Evolutionary conservation across 2,329 filamentous ascomycete species (phyloP).

Genomic region (Trichothecium sympodiale): DNA sequence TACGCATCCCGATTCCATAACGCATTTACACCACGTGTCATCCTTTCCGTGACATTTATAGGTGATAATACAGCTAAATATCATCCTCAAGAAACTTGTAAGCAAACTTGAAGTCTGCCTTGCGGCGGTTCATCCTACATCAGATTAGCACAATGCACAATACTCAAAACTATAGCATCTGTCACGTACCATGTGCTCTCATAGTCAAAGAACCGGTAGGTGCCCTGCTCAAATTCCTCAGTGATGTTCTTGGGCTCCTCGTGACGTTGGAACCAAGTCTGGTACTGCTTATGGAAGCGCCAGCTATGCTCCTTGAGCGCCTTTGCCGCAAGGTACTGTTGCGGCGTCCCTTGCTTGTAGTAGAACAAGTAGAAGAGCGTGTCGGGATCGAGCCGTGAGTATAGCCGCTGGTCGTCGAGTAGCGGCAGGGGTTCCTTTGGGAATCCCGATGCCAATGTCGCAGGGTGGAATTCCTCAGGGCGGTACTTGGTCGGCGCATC

Average conservation of each 20-base stretch:
- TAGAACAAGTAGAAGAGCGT: conserved; percentile 99
- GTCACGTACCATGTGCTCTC: conserved; percentile 86
- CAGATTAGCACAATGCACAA: conserved; percentile 4
- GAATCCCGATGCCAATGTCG: conserved; percentile 67
- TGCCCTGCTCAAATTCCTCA: conserved; percentile 97
- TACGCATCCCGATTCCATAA: too few relatives aligned
- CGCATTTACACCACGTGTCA: too few relatives aligned
- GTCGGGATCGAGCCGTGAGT: conserved; percentile 83
- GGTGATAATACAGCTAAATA: conserved; percentile 32
- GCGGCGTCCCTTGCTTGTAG: conserved; percentile 91
- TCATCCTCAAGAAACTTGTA: conserved; percentile 98
- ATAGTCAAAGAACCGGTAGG: conserved; percentile 98
- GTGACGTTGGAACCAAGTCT: conserved; percentile 97
- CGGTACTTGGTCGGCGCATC: conserved; percentile 77
- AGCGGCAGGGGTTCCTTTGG: conserved; percentile 86
- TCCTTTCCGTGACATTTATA: too few relatives aligned
- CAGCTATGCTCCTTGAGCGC: conserved; percentile 97
- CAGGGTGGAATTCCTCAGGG: conserved; percentile 67
- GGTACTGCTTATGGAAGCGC: conserved; percentile 99
- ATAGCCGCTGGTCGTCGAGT: conserved; percentile 83
- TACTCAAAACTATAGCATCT: neutral
- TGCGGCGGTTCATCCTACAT: conserved; percentile 90
- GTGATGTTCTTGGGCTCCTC: conserved; percentile 98
- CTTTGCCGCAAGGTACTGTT: conserved; percentile 91
- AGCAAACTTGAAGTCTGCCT: conserved; percentile 95